Evolutionary conservation across 1,284 basidiomycete genomes (phyloP).

Genomic region (Moesziomyces antarcticus): DNA sequence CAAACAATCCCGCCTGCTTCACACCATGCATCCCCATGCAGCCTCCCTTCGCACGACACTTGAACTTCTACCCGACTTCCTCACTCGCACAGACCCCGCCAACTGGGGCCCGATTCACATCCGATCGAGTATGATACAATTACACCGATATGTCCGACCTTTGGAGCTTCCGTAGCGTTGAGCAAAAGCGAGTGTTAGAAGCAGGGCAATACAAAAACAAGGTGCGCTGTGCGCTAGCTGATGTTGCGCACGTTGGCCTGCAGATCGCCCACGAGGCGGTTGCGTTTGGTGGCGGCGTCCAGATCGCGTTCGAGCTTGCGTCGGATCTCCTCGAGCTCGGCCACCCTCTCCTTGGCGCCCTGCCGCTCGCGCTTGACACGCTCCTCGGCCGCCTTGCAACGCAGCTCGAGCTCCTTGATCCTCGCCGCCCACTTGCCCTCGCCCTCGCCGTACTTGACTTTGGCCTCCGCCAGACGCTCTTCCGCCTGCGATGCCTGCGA

Average conservation of each 20-base stretch:
- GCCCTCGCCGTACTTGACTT: conserved; percentile 51
- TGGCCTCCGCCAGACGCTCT: conserved; percentile 88
- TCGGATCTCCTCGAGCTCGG: conserved; percentile 67
- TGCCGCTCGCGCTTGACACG: conserved; percentile 93
- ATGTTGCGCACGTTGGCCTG: conserved; percentile 38
- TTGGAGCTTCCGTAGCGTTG: not conserved
- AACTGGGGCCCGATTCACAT: not conserved
- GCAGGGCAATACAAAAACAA: not conserved
- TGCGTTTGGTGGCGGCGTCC: conserved; percentile 38
- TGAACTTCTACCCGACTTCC: not conserved
- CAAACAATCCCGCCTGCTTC: not conserved
- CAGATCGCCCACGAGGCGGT: conserved; percentile 36
- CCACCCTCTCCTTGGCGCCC: conserved; percentile 84
- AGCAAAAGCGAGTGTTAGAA: not conserved
- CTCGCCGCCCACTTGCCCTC: conserved; percentile 62
- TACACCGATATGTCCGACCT: not conserved
- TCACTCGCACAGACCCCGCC: no score
- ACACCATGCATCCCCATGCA: not conserved
- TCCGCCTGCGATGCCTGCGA: conserved; percentile 85
- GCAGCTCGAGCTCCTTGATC: conserved; percentile 78
- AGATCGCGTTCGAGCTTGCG: conserved; percentile 42
- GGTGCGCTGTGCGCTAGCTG: not conserved
- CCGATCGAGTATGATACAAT: not conserved
- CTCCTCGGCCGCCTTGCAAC: conserved; percentile 87
- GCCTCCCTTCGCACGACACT: not conserved